These are phyloP conservation scores for Eudorina sp. DNA, from an alignment of 139 green algal species.

Conservation along the genomic window DNA sequence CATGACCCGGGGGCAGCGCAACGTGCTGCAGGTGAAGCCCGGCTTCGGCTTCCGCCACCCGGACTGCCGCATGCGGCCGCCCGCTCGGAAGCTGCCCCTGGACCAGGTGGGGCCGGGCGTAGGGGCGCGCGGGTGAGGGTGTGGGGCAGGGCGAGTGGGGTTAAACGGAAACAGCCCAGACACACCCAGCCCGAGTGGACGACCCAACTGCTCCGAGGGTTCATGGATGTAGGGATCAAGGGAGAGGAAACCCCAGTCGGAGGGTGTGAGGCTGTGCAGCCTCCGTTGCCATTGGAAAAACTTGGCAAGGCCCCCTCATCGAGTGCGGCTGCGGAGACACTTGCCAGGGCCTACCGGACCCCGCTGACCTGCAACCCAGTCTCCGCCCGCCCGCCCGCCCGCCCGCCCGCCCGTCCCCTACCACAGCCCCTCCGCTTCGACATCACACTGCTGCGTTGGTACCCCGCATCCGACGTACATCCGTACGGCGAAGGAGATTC, in stretches of 20 bases:
- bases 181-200: too few relatives aligned
- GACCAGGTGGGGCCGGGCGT: constrained; percentile 54
- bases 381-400: too few relatives aligned
- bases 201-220: too few relatives aligned
- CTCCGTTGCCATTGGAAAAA: too few relatives aligned
- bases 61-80: constrained; percentile 71
- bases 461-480: constrained; percentile 34
- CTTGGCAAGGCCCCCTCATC: too few relatives aligned
- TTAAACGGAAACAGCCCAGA: too few relatives aligned
- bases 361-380: too few relatives aligned
- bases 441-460: constrained; percentile 73
- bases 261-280: too few relatives aligned
- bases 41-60: constrained; percentile 78
- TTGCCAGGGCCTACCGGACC: too few relatives aligned
- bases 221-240: too few relatives aligned
- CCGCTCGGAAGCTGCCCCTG: constrained; percentile 36
- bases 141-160: neutral
- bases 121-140: neutral
- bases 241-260: too few relatives aligned
- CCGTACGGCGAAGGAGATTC: neutral
- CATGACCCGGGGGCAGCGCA: constrained; percentile 71
- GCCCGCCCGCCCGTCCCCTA: neutral
- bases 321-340: too few relatives aligned
- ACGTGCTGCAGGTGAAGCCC: constrained; percentile 74
- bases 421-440: constrained; percentile 69